Conservation (phyloP, 2,329 filamentous ascomycete species). For the Geosmithia morbida region DNA sequence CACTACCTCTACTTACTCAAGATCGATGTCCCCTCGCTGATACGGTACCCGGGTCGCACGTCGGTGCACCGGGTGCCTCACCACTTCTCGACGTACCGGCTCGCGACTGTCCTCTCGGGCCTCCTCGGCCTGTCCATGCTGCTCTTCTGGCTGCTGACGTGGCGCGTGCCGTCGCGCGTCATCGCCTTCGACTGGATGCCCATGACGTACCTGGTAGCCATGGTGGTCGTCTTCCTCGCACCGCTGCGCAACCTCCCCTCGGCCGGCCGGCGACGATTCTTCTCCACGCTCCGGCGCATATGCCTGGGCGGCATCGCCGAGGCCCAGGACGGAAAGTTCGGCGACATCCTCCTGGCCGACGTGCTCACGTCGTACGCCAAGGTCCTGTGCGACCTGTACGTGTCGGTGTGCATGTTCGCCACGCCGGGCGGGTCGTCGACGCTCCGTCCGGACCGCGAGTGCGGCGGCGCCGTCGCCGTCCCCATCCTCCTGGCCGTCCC, state of each 20-base stretch:
- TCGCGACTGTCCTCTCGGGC: slow-evolving; percentile 62
- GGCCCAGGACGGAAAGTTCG: slow-evolving; percentile 81
- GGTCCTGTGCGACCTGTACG: slow-evolving; percentile 78
- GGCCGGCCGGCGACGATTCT: slow-evolving; percentile 59
- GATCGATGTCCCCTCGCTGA: slow-evolving; percentile 77
- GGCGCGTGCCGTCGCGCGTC: slow-evolving; percentile 53
- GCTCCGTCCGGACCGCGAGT: slow-evolving; percentile 64
- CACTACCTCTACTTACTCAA: slow-evolving; percentile 68
- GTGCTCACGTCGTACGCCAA: slow-evolving; percentile 91
- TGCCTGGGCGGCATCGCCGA: slow-evolving; percentile 76
- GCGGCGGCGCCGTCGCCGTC: slow-evolving; percentile 65
- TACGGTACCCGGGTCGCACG: slow-evolving; percentile 69
- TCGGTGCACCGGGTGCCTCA: slow-evolving; percentile 58
- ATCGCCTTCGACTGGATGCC: slow-evolving; percentile 74
- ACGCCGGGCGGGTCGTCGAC: slow-evolving; percentile 58
- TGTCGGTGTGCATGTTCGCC: slow-evolving; percentile 86
- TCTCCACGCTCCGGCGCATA: slow-evolving; percentile 63
- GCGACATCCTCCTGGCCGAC: slow-evolving; percentile 86
- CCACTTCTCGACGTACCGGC: slow-evolving; percentile 71
- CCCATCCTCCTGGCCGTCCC: slow-evolving; percentile 76
- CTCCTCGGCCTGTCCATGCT: slow-evolving; percentile 59
- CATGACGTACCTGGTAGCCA: slow-evolving; percentile 63
- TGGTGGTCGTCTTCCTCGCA: slow-evolving; percentile 56
- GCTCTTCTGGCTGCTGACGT: slow-evolving; percentile 73
- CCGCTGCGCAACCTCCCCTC: slow-evolving; percentile 56